These are phyloP conservation scores for Blastocystis sp. DNA, from an alignment of 352 stramenopile species.

Conservation along the genomic window DNA sequence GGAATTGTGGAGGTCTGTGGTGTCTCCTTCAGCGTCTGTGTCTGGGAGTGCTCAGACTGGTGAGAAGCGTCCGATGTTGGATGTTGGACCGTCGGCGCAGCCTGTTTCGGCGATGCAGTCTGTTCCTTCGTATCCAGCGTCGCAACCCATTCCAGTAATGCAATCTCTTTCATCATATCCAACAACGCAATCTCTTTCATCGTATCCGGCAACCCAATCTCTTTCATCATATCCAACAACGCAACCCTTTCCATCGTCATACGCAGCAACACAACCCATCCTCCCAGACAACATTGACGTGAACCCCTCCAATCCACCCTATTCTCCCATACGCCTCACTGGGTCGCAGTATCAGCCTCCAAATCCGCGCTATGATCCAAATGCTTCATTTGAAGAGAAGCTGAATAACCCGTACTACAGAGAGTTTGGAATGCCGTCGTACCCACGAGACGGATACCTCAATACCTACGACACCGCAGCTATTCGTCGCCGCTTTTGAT, in stretches of 20 bases:
- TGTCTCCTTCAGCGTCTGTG: background rate
- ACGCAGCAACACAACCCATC: background rate
- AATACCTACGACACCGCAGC: background rate
- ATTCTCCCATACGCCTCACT: background rate
- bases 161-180: background rate
- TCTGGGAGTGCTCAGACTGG: too few relatives aligned
- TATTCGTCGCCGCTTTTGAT: background rate
- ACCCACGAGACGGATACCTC: background rate
- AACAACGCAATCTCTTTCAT: background rate
- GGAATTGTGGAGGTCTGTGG: background rate
- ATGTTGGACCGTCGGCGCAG: too few relatives aligned
- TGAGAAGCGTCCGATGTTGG: too few relatives aligned
- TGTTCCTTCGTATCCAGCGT: background rate
- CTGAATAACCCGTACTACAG: background rate
- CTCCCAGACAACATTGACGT: background rate
- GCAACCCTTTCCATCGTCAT: background rate
- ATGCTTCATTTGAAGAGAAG: background rate
- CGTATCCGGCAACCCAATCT: background rate
- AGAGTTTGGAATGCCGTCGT: background rate
- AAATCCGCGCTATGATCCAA: background rate
- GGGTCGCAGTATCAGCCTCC: background rate
- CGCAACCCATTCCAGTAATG: background rate
- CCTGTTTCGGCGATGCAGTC: background rate
- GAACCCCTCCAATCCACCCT: background rate
- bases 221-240: background rate